Evolutionary conservation across 1,284 basidiomycete genomes (phyloP).

Genomic region (Coniophora puteana): DNA sequence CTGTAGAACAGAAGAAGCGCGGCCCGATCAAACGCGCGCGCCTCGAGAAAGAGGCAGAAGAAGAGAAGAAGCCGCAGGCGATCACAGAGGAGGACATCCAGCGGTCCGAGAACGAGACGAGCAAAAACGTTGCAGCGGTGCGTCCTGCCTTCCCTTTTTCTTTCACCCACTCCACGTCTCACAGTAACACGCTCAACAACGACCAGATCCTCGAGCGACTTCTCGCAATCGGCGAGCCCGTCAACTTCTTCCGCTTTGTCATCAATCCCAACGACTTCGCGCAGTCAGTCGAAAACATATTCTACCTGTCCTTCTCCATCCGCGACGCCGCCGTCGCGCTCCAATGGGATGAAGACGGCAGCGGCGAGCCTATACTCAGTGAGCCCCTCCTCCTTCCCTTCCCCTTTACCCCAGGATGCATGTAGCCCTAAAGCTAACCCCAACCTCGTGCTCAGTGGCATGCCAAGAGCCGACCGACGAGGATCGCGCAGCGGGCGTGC

Average conservation of each 20-base stretch:
- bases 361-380: slow-evolving; percentile 79
- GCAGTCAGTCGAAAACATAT: slow-evolving; percentile 92
- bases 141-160: slow-evolving; percentile 14
- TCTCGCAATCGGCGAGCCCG: slow-evolving; percentile 36
- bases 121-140: slow-evolving; percentile 70
- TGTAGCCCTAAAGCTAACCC: not conserved
- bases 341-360: slow-evolving; percentile 56
- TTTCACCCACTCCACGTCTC: not conserved
- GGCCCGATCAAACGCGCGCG: slow-evolving; percentile 55
- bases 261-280: slow-evolving; percentile 86
- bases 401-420: no score
- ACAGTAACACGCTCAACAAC: slow-evolving; percentile 36
- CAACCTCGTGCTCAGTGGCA: slow-evolving; percentile 36
- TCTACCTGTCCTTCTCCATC: slow-evolving; percentile 89
- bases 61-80: slow-evolving; percentile 68
- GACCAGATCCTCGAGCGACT: slow-evolving; percentile 44
- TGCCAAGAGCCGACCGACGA: slow-evolving; percentile 62
- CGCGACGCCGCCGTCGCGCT: slow-evolving; percentile 78
- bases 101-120: slow-evolving; percentile 77
- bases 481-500: slow-evolving; percentile 61
- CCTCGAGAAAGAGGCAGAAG: slow-evolving; percentile 70
- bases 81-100: slow-evolving; percentile 74
- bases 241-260: slow-evolving; percentile 82
- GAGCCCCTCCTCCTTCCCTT: slow-evolving; percentile 26
- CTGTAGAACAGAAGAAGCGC: slow-evolving; percentile 74